Percentiles rank a stretch among this genome's conserved stretches.
These are phyloP conservation scores for Saxophila tyrrhenica DNA, from an alignment of 495 filamentous ascomycete species.

Conservation along the genomic window DNA sequence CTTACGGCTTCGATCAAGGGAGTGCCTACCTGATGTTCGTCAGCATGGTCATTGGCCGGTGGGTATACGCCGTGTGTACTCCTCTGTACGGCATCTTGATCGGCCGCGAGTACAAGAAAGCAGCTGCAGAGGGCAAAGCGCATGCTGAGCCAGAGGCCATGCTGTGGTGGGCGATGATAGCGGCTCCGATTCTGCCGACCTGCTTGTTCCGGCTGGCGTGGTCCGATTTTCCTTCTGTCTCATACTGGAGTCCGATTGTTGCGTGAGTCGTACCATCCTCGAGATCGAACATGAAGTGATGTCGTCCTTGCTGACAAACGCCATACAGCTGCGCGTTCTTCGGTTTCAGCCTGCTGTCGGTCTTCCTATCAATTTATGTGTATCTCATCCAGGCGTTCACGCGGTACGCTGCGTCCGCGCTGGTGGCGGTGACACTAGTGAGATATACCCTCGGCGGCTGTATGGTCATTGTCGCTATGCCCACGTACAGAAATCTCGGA, in stretches of 20 bases:
- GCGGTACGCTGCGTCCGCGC: neutral
- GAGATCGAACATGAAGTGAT: neutral
- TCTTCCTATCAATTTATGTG: neutral
- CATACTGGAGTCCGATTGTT: neutral
- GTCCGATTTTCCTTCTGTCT: too few relatives aligned
- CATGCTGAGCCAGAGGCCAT: neutral
- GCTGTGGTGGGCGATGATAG: neutral
- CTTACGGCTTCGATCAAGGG: neutral
- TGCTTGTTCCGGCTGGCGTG: neutral
- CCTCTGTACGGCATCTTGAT: neutral
- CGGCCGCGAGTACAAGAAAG: neutral
- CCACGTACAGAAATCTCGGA: neutral
- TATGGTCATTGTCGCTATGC: neutral
- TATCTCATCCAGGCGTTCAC: neutral
- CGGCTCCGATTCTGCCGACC: neutral
- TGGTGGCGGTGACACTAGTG: neutral
- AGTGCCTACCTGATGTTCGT: too few relatives aligned
- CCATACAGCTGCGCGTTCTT: neutral
- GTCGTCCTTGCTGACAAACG: neutral
- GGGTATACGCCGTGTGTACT: neutral
- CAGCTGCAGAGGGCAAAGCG: neutral
- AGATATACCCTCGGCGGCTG: neutral
- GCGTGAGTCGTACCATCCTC: too few relatives aligned
- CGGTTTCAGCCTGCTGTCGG: neutral
- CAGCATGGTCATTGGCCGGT: neutral